phyloP scores from a whole-genome alignment of 2,329 filamentous ascomycete species.

The Emergomyces orientalis region DNA sequence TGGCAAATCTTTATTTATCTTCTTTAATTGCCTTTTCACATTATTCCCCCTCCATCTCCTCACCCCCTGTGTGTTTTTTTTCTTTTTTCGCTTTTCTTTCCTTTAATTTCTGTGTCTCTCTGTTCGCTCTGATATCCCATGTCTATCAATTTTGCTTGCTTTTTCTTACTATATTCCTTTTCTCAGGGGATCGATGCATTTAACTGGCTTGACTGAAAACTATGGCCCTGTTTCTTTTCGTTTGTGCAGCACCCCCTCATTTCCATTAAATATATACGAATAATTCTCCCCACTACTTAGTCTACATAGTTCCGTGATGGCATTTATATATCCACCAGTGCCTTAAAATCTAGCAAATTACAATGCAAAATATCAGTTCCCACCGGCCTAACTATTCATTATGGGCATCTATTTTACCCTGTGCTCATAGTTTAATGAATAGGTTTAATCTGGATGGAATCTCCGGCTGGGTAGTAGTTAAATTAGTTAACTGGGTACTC shows the following conservation, averaged over 20 bases:
- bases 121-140: background rate
- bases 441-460: background rate
- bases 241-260: background rate
- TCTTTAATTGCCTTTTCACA: background rate
- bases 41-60: background rate
- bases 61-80: background rate
- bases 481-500: too few relatives aligned
- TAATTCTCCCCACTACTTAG: background rate
- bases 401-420: background rate
- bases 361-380: too few relatives aligned
- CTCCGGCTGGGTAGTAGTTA: background rate
- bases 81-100: background rate
- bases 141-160: background rate
- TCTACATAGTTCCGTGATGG: background rate
- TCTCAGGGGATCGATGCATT: slow-evolving; percentile 5
- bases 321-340: background rate
- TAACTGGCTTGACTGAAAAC: background rate
- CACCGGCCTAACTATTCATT: too few relatives aligned
- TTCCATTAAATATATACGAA: background rate
- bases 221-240: background rate
- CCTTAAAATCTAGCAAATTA: too few relatives aligned
- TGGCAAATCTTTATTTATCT: background rate
- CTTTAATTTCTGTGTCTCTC: background rate
- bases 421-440: background rate
- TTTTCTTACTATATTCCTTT: background rate